Base-by-base conservation (phyloP, 2,329 filamentous ascomycete genomes). In the Monilinia aucupariae region DNA sequence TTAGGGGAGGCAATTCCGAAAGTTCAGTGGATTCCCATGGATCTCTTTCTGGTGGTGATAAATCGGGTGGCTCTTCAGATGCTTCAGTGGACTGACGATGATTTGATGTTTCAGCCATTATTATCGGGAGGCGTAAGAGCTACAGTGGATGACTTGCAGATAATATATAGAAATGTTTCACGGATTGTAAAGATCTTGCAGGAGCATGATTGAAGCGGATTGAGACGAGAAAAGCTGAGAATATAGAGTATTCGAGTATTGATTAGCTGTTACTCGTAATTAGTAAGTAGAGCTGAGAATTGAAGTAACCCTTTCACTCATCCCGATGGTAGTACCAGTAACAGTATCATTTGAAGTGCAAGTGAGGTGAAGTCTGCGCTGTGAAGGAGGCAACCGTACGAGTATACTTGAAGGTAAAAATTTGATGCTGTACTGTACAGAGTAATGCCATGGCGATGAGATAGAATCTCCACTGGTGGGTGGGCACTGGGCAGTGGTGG, bases 11-110 rank as follows among this genome's bases (percentile, higher is more conserved):
- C 39, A 74, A 55, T 56, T 43, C 47, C 32, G 60, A 62, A 15
- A 62, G 60, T 41, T 73, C 72, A 27, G 70, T 72, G 8, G 69
- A 64, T 64, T 71, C 69, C 43, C 66, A 66, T 64, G 65, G 66
- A 64, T 69, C 66, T 65, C 64, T 66, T 43, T 67, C 64, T 37
- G 54, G 60, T 27, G 45, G n/a, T 30, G 39, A 49, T 37, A 34
- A 17, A 20, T 62, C 45, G 22, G 53, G 61, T 48, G 30, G 32
- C 27, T 60, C 64, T 55, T 47, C 64, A 54, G 68, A 59, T 60
- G 53, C 37, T 53, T 55, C 60, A 49, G 49, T 30, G 10, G 52
- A 47, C 41, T 41, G 43, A n/a, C 27, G 41, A 25, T 41, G 51
- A 22, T 43, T 37, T 58, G 49, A 53, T 47, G 60, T 49, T 56